Base-by-base conservation (phyloP, 306 rosid genomes). In the Rosa lucieae region DNA sequence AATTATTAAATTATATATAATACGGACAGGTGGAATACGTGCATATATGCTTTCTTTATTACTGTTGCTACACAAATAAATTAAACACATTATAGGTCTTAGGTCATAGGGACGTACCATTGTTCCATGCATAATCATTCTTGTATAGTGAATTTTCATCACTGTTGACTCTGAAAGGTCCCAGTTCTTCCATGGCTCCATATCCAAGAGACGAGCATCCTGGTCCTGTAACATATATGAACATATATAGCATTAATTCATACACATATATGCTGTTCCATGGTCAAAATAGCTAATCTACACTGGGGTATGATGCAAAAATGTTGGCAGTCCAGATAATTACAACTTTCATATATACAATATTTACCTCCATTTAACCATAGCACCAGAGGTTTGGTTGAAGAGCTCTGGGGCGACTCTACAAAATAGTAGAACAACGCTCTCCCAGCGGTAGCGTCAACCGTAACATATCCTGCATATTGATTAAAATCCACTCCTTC, bases 131-230 rank as follows among this genome's bases (percentile, higher is more conserved):
- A 59, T 81, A 72, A 4, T 70, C 14, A 78, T 90, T 87, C 77
- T 20, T 75, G 66, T 58, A 14, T 29, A 90, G 89, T 73, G 89
- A 88, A 40, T 14, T 82, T 62, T 87, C 89, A 78, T 90, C 90
- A 15, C 82, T 77, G 29, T 84, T 82, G 63, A 88, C 91, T 77
- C 89, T 83, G 40, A 88, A 90, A 55, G 97, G 94, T 17, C 97
- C 97, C 44, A 92, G 82, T 78, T 92, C 97, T 74, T 82, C 87
- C n/a, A 91, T 89, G 66, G 97, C 97, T 77, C 97, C 92, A 71
- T 73, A 85, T 0, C 83, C 94, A 52, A 92, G 39, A 5, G 94
- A 92, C 0, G 94, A 92, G 77, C 94, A 89, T 4, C 97, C 97
- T 51, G 94, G 97, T 80, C 97, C 97, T 90, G 18, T n/a, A 26